Evolutionary conservation across 2,329 filamentous ascomycete genomes (phyloP), one percentile per base, ranked within the genome.

Genomic region (Paecilomyces variotii): DNA sequence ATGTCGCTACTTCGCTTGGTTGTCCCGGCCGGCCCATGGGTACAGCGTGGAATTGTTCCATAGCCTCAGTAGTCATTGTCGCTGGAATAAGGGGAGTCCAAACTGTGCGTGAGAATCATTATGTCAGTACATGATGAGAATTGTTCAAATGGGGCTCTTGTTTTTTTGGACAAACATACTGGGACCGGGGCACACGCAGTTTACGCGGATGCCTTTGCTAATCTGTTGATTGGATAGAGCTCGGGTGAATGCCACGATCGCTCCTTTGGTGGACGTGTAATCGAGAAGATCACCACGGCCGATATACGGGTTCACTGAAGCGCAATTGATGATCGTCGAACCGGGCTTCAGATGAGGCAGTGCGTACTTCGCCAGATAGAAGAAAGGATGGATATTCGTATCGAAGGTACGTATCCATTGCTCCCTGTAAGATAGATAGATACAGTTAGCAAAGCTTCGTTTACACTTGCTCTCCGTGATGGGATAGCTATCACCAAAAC

Each of bases 371-470:
- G 89, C 82, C 35, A 93, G 79, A 76, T 86, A 93, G 79, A 91
- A 94, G 78, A 85, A 87, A 2, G 88, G 83, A 73, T 93, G 87
- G 67, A 94, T 91, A 76, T 94, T 95, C 54, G 86, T 89, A 73
- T 90, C 81, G 76, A 95, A 93, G 0, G 89, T 93, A 60, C 86
- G 79, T 56, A 87, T 67, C 89, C 89, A 94, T 76, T 94, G 89
- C 4, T 90, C 87, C 68, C 84, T 87, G 59, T 30, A 27, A 4
- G 39, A n/a, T 19, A 19, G 19, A 19, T 19, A 19, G 19, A 19
- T 2, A 26, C 26, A n/a, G 53, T 55, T 4, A 56, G 35, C 25
- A 45, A 24, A n/a, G n/a, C 9, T 14, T 14, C 39, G 1, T 45
- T 45, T 14, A n/a, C 19, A n/a, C 5, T 45, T 45, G 39, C 30